Base-by-base conservation (phyloP, 495 filamentous ascomycete genomes). In the Tirmania nivea region DNA sequence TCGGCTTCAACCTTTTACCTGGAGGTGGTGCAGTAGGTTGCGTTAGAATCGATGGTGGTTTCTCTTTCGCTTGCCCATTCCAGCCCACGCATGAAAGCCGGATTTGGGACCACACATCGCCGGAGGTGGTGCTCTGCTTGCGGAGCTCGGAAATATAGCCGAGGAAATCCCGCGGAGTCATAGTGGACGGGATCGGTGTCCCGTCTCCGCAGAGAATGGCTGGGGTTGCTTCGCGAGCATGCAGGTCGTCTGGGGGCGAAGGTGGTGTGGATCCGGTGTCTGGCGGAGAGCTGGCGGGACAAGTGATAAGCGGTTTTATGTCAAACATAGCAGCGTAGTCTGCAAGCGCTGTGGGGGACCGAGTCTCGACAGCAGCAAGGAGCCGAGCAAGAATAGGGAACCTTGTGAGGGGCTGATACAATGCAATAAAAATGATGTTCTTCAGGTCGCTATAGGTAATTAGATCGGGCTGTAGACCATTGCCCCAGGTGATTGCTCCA, bases 191-290 rank as follows among this genome's bases (percentile, higher is more conserved):
- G 12, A 75, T 57, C 14, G 67, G 68, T 31, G 70, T 69, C 0
- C 71, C 72, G 62, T 87, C 83, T 0, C 73, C 66, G 58, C 83
- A 86, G 1, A 79, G 64, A 42, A 86, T 78, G 3, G 78, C 77
- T 14, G 69, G 58, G 10, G 66, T 71, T 0, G 74, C 72, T 56
- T 76, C 65, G 56, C 66, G 5, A 69, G 72, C 48, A 69, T 74
- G 55, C 67, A 68, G 1, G 66, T 75, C 76, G 54, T 85, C 68
- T 73, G 9, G 57, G 51, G 42, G 74, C 72, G 8, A 86, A 66
- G 6, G 70, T 14, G 3, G 14, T 1, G 39, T 6, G 39, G 39
- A 8, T 14, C 3, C 5, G 12, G 1, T 0, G 39, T 6, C 17
- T 45, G 39, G 0, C 14, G 39, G 39, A 31, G 2, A 31, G 25